Conservation (phyloP, 2,329 filamentous ascomycete genomes). For the Botryotinia globosa region DNA sequence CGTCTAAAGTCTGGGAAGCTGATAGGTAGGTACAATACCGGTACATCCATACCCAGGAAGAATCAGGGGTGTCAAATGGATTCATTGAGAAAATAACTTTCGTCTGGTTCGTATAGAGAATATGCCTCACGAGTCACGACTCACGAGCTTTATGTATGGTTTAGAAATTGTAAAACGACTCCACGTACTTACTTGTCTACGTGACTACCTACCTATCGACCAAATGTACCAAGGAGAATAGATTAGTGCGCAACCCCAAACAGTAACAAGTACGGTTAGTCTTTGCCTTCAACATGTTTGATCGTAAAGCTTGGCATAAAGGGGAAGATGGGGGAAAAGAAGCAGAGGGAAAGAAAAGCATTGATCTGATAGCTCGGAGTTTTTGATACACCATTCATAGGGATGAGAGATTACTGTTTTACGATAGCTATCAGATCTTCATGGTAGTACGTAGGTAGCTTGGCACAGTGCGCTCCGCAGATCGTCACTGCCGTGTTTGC, state of each 20-base stretch:
- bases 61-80: not conserved
- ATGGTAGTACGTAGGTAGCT: not conserved
- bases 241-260: not conserved
- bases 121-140: not conserved
- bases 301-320: not conserved
- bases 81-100: not conserved
- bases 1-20: not conserved
- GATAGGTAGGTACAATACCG: not conserved
- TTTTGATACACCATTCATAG: slow-evolving; percentile 1
- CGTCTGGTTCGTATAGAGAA: not conserved
- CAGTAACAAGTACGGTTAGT: not conserved
- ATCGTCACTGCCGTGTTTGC: not conserved
- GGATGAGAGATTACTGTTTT: not conserved
- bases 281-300: not conserved
- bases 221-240: not conserved
- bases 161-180: not conserved
- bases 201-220: not conserved
- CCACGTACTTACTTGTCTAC: not conserved
- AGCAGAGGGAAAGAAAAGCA: not conserved
- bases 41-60: not conserved
- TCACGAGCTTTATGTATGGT: not conserved
- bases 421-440: slow-evolving; percentile 4
- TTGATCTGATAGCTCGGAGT: not conserved
- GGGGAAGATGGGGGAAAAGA: not conserved
- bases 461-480: not conserved